Evolutionary conservation across 75 land plant genomes (phyloP).

Genomic region (Selaginella tamariscina): DNA sequence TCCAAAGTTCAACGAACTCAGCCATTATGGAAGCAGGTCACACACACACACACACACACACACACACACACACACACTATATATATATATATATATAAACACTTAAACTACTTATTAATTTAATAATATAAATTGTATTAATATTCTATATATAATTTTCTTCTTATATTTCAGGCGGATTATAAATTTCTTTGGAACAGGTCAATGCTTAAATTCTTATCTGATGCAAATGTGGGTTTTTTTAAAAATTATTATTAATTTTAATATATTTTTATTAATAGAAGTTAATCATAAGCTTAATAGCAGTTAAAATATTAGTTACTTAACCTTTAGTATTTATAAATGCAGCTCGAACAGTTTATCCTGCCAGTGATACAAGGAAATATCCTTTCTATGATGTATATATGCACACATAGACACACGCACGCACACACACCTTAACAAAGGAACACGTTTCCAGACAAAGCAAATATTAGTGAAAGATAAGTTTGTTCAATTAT

Average conservation of each 20-base stretch:
- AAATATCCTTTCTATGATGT: conserved; percentile 59
- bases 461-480: conserved; percentile 30
- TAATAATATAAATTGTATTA: no score
- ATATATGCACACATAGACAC: background rate
- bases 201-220: conserved; percentile 36
- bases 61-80: no score
- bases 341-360: conserved; percentile 64
- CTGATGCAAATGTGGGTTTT: background rate
- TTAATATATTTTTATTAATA: no score
- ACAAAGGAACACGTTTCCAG: conserved; percentile 47
- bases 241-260: no score
- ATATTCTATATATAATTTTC: no score
- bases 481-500: conserved; percentile 25
- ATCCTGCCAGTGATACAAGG: conserved; percentile 87
- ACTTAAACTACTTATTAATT: background rate
- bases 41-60: no score
- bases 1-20: conserved; percentile 10
- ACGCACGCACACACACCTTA: conserved; percentile 16
- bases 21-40: conserved; percentile 80
- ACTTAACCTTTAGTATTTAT: no score
- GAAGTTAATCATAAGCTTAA: no score
- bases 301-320: no score
- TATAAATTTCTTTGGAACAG: conserved; percentile 90
- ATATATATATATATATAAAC: background rate
- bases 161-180: conserved; percentile 52